Evolutionary conservation across 345 rosid genomes (phyloP), one percentile per base, ranked within the genome.

Genomic region (Salix dunnii): DNA sequence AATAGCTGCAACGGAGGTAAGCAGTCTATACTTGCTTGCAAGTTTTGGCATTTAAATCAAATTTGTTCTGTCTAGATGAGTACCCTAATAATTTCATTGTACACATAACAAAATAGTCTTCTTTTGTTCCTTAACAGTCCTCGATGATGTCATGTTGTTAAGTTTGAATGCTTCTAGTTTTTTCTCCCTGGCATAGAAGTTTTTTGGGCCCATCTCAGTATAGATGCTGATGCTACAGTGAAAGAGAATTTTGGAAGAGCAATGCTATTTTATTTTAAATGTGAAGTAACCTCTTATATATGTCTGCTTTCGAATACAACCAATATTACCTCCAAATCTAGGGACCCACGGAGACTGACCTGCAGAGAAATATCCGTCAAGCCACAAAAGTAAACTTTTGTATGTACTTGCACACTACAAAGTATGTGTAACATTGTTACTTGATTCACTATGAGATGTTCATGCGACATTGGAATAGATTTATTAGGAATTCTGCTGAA

Each of bases 1-100:
- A 0, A 96, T 96, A 73, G 87, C 94, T 58, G 93, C 86, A 82
- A 96, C 98, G 60, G 97, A 90, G 97, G 99, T 96, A 83, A 80
- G 83, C 67, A 76, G 69, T 75, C 67, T 67, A 76, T 82, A 21
- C 38, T 42, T 72, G 55, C 55, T 66, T 35, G 78, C 21, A 70
- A 21, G 6, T 74, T 67, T 68, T 38, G 12, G 12, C 69, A 33
- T 7, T 11, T 51, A 53, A 6, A 30, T 63, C 11, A 46, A 35
- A 21, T 20, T 16, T 48, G 21, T 20, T 65, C 12, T 67, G 43
- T 40, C 43, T 10, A 40, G 43, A 40, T 40, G 13, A 40, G 43
- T 10, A 40, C 43, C 9, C 43, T 8, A 40, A 40, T 40, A 2
- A 40, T 40, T 40, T 10, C 43, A 40, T 40, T 40, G 43, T 2